Evolutionary conservation across 495 filamentous ascomycete genomes (phyloP).

Genomic region (Schizothecium vesticola): DNA sequence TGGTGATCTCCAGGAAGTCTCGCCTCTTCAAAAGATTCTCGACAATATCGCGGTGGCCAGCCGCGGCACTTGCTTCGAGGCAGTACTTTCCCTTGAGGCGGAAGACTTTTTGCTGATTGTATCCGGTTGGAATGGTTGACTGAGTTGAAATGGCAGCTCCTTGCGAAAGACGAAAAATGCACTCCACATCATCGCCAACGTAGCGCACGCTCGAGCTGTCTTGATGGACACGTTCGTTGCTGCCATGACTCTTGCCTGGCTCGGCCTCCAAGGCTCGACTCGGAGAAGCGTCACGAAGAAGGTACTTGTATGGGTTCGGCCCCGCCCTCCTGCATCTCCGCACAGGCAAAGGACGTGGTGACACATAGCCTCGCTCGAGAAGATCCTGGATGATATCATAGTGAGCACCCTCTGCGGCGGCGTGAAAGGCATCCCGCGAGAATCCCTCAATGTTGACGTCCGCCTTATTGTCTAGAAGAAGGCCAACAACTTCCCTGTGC

Average conservation of each 20-base stretch:
- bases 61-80: not conserved
- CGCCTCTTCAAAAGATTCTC: not conserved
- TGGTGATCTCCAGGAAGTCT: not conserved
- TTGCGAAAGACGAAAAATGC: not conserved
- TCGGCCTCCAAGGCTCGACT: not conserved
- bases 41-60: not conserved
- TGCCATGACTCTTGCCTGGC: not conserved
- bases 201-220: not conserved
- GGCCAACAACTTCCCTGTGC: not conserved
- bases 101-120: not conserved
- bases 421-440: not conserved
- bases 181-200: not conserved
- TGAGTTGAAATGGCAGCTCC: not conserved
- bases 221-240: not conserved
- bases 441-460: not conserved
- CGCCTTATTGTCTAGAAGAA: not conserved
- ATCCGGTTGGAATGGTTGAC: not conserved
- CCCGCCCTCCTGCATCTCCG: not conserved
- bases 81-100: not conserved
- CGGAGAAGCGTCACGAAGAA: not conserved
- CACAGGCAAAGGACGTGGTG: not conserved
- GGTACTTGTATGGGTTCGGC: not conserved
- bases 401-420: not conserved
- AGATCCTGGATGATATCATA: not conserved
- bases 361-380: not conserved